phyloP scores from a whole-genome alignment of 2,329 filamentous ascomycete genomes.

The Pseudogymnoascus sp. region DNA sequence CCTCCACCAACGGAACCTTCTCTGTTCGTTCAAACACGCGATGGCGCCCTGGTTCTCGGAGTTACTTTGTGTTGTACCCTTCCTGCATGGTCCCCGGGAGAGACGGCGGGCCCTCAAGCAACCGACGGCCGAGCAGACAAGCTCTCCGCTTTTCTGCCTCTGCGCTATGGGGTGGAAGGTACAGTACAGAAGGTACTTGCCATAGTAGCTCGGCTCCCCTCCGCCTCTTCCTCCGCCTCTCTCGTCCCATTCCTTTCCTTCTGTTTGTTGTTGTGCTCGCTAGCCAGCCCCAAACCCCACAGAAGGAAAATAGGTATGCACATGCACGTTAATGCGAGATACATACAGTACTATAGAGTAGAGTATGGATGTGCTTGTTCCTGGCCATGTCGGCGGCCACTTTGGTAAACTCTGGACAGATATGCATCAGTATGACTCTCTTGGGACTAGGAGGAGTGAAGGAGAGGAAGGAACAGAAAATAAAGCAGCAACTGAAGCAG shows the following conservation, averaged over 20 bases:
- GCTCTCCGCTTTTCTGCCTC: constrained; percentile 4
- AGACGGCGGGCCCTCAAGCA: background rate
- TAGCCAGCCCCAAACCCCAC: background rate
- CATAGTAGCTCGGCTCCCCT: background rate
- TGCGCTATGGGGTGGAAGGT: background rate
- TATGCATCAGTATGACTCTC: background rate
- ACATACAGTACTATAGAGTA: background rate
- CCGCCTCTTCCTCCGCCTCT: background rate
- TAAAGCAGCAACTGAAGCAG: background rate
- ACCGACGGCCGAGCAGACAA: background rate
- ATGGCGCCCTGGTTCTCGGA: background rate
- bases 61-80: constrained; percentile 5
- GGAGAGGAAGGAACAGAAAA: background rate
- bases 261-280: background rate
- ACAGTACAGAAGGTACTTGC: background rate
- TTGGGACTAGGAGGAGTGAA: background rate
- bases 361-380: background rate
- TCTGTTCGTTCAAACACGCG: background rate
- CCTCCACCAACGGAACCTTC: background rate
- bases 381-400: background rate
- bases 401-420: background rate
- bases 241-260: background rate
- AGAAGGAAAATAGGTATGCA: background rate
- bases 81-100: background rate
- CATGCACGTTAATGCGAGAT: background rate